Percentiles rank a stretch among this genome's conserved stretches.
These are phyloP conservation scores for Dentipellis sp. DNA, from an alignment of 768 basidiomycete species.

Conservation along the genomic window DNA sequence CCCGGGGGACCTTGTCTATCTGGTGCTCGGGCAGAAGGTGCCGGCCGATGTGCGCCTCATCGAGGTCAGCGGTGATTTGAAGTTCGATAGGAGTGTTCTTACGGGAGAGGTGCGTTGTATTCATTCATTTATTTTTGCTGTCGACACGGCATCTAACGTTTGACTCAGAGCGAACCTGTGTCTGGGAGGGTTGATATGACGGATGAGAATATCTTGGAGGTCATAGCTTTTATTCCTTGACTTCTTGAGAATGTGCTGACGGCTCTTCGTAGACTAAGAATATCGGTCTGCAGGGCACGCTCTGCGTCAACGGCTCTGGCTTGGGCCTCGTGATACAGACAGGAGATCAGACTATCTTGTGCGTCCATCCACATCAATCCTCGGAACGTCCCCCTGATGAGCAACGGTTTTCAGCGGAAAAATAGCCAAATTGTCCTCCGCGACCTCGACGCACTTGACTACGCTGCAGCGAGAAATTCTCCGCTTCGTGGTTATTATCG, in stretches of 20 bases:
- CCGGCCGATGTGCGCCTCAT: constrained; percentile 67
- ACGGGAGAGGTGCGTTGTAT: constrained; percentile 45
- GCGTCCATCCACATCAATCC: constrained; percentile 19
- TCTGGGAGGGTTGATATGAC: constrained; percentile 19
- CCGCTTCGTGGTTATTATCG: constrained; percentile 45
- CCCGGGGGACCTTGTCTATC: constrained; percentile 55
- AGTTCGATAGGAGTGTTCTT: constrained; percentile 55
- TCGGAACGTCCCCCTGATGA: constrained; percentile 3
- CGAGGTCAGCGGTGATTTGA: constrained; percentile 44
- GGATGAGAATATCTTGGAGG: constrained; percentile 21
- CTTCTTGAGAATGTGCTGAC: background rate
- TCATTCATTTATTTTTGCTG: constrained; percentile 19
- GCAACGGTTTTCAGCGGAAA: constrained; percentile 19
- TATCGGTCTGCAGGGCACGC: constrained; percentile 49
- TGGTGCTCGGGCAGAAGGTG: constrained; percentile 57
- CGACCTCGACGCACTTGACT: constrained; percentile 26
- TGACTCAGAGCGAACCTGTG: constrained; percentile 10
- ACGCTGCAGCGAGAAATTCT: constrained; percentile 47
- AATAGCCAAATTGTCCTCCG: constrained; percentile 29
- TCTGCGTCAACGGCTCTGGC: constrained; percentile 41
- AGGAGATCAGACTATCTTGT: constrained; percentile 43
- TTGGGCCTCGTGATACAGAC: constrained; percentile 38
- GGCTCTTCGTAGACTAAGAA: constrained; percentile 38
- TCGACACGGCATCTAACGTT: background rate
- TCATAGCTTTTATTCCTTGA: background rate